Evolutionary conservation across 1,284 basidiomycete genomes (phyloP).

Genomic region (Pisolithus thermaeus): DNA sequence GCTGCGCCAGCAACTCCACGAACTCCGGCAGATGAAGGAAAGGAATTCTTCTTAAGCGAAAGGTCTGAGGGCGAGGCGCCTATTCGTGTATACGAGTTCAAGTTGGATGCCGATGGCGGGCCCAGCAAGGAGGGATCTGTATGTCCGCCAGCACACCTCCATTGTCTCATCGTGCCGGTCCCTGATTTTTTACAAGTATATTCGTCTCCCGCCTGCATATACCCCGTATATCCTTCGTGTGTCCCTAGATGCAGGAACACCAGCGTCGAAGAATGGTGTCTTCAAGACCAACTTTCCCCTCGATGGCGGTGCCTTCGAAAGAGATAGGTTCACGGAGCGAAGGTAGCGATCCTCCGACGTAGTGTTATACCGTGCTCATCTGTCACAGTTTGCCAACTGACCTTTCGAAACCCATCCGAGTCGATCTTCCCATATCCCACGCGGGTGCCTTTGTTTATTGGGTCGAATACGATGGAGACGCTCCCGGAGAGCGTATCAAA

Average conservation of each 20-base stretch:
- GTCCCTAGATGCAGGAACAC: slow-evolving; percentile 83
- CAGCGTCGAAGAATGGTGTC: slow-evolving; percentile 81
- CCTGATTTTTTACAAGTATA: slow-evolving; percentile 57
- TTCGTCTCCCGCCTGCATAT: slow-evolving; percentile 89
- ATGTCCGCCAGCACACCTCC: slow-evolving; percentile 29
- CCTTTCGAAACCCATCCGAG: slow-evolving; percentile 83
- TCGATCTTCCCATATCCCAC: slow-evolving; percentile 91
- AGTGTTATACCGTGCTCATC: slow-evolving; percentile 7
- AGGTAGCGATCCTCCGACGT: slow-evolving; percentile 42
- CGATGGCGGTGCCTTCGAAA: slow-evolving; percentile 79
- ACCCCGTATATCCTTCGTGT: slow-evolving; percentile 86
- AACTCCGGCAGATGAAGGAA: slow-evolving; percentile 88
- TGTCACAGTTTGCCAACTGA: slow-evolving; percentile 64
- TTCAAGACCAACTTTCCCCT: slow-evolving; percentile 95
- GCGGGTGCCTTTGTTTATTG: slow-evolving; percentile 93
- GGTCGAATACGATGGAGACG: slow-evolving; percentile 79
- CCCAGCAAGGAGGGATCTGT: slow-evolving; percentile 81
- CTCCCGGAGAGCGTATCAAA: slow-evolving; percentile 54
- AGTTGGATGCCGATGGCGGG: slow-evolving; percentile 83
- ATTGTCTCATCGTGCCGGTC: neutral
- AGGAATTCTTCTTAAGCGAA: slow-evolving; percentile 76
- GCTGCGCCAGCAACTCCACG: slow-evolving; percentile 48
- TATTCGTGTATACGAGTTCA: slow-evolving; percentile 80
- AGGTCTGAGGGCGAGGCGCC: slow-evolving; percentile 50
- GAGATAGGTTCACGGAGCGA: slow-evolving; percentile 72